A percentile compares a stretch with the other conserved stretches of the same genome.
phyloP scores from a whole-genome alignment of 192 early-diverging fungal species.

The Coemansia sp. region DNA sequence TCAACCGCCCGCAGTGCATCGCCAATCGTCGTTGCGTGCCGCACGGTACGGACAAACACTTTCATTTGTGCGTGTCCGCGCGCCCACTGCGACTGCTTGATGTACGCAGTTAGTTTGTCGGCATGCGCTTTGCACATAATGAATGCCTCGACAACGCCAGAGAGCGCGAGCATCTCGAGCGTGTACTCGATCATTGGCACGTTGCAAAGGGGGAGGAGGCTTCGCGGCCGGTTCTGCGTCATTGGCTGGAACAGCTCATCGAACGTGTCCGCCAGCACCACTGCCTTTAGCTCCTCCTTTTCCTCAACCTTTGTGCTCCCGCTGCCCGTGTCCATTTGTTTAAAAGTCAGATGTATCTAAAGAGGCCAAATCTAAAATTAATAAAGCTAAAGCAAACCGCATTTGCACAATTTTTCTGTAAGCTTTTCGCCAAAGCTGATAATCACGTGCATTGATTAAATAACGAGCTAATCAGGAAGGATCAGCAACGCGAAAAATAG shows the following conservation, averaged over 20 bases:
- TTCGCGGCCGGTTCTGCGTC: slow-evolving; percentile 79
- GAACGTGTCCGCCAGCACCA: slow-evolving; percentile 90
- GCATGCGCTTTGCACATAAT: slow-evolving; percentile 83
- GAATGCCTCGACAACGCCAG: slow-evolving; percentile 83
- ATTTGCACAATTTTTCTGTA: background rate
- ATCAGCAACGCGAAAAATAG: slow-evolving; percentile 4
- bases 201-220: slow-evolving; percentile 91
- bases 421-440: background rate
- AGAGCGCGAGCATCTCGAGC: slow-evolving; percentile 85
- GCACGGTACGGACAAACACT: slow-evolving; percentile 70
- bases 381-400: background rate
- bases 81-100: slow-evolving; percentile 84
- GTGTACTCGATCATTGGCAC: slow-evolving; percentile 97
- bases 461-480: background rate
- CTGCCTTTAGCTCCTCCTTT: slow-evolving; percentile 76
- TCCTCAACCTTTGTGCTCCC: slow-evolving; percentile 20
- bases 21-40: slow-evolving; percentile 76
- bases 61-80: slow-evolving; percentile 64
- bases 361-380: background rate
- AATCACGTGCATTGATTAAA: background rate
- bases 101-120: slow-evolving; percentile 79
- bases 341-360: background rate
- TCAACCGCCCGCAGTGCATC: slow-evolving; percentile 93
- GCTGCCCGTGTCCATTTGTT: background rate
- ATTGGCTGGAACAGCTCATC: slow-evolving; percentile 88